Evolutionary conservation across 306 rosid species (phyloP), one percentile per base, ranked within the genome.

Genomic region (Mucuna pruriens): DNA sequence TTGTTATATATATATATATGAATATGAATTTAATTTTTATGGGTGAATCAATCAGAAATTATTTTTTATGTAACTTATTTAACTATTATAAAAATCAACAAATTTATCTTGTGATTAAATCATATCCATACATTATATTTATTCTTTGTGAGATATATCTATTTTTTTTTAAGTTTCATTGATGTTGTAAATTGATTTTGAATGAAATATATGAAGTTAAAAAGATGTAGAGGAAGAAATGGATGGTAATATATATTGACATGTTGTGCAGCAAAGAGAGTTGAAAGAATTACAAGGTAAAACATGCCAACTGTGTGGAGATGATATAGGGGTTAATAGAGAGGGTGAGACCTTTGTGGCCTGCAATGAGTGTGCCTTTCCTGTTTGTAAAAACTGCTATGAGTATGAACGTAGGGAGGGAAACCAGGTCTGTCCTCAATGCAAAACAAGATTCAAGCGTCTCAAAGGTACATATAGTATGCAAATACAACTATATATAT

Each of bases 361-460:
- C 0, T 92, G 97, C 89, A 90, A 92, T 22, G 94, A 92, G 75
- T 92, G 97, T 40, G 97, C 88, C 7, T 90, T 92, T 84, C 97
- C 97, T 11, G 82, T 90, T 40, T 92, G 97, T 84, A 83, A 85
- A 67, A 86, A 81, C 42, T 92, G 97, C 72, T 92, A 90, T 65
- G 90, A 92, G 44, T 92, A 89, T 44, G 97, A 92, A 83, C 85
- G 97, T 17, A 82, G 81, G 33, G 94, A 92, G 61, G 97, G 97
- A 62, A 87, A 58, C 83, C 89, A 87, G 29, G 75, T 84, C 22
- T 92, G 97, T 3, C 97, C 94, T 77, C 93, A 82, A 51, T 92
- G 97, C 93, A 90, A 87, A 42, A 92, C 94, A 25, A 85, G 92
- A 84, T 90, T 81, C 70, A 87, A 87, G 77, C 92, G 94, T 77